Percentiles rank a stretch among this genome's conserved stretches.
These are phyloP conservation scores for Vitis vinifera DNA, from an alignment of 164 flowering plant genomes.

Conservation along the genomic window DNA sequence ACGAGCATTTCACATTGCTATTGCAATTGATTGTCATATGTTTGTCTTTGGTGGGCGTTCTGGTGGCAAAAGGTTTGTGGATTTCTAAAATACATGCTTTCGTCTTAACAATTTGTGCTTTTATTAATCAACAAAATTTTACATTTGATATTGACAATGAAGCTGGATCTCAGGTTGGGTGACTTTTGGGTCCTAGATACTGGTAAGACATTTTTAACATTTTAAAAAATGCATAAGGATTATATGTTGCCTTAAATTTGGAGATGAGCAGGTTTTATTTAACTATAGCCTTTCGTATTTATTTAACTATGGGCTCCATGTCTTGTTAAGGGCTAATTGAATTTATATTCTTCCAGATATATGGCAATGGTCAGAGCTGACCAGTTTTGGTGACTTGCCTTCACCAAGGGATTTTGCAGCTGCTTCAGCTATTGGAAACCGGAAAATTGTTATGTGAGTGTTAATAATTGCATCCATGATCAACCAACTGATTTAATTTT, in stretches of 20 bases:
- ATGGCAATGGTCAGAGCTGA: constrained; percentile 98
- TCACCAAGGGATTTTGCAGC: constrained; percentile 93
- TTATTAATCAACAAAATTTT: neutral
- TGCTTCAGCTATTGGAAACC: constrained; percentile 85
- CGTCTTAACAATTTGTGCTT: neutral
- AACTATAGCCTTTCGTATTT: neutral
- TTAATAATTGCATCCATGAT: constrained; percentile 1
- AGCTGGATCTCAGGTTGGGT: constrained; percentile 69
- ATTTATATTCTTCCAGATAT: constrained; percentile 54
- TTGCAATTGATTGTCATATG: constrained; percentile 89
- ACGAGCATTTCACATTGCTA: constrained; percentile 92
- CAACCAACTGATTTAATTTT: neutral
- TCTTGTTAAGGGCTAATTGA: neutral
- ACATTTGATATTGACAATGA: constrained; percentile 3
- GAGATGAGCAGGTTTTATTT: too few relatives aligned
- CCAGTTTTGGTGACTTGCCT: constrained; percentile 93
- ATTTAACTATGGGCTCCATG: neutral
- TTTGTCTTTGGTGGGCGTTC: constrained; percentile 95
- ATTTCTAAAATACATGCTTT: neutral
- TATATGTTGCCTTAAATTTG: too few relatives aligned
- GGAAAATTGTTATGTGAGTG: constrained; percentile 88
- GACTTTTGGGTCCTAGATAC: constrained; percentile 99
- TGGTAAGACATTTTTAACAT: constrained; percentile 42
- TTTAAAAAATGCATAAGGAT: too few relatives aligned
- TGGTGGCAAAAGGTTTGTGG: constrained; percentile 67